Base-by-base conservation (phyloP, 2,329 filamentous ascomycete species). In the Beauveria australis region DNA sequence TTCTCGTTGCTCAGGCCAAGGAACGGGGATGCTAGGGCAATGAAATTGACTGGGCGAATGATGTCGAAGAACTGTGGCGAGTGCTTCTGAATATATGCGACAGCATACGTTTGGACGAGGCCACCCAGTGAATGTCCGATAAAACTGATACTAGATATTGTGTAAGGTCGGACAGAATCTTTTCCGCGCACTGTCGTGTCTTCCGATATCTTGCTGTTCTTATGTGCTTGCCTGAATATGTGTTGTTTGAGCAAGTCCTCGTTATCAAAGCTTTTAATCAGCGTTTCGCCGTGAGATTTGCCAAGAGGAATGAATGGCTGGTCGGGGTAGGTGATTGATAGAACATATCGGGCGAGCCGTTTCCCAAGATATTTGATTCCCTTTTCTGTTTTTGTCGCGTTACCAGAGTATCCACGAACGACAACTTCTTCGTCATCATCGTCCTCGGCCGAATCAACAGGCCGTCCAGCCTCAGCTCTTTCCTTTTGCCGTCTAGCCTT, bases 281-380 rank as follows among this genome's bases (percentile, higher is more conserved):
- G 69, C 59, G 75, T 74, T 64, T 80, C 77, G 2, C 78, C 70
- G 4, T 76, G 73, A 7, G 77, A 77, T 67, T 85, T 85, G 16
- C 77, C 74, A 26, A 78, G 76, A 0, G 93, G 92, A 1, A 92
- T 78, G 68, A 88, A 96, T 5, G 93, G 92, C 68, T 97, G 92
- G 69, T 97, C 92, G 0, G 94, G 94, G 70, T 96, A 96, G 33
- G 93, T 96, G 76, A 96, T 87, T 57, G 88, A 83, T 48, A 99
- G 79, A 33, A 97, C 85, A 71, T 93, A 96, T 76, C 92, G 92
- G 22, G 94, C 94, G 28, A 99, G 82, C 55, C 94, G 85, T 73
- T 97, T 97, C 22, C 94, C 94, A 5, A 99, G 83, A 73, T 96
- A 99, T 72, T 97, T 96, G 69, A 99, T 97, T 18, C 94, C 94